phyloP scores from a whole-genome alignment of 345 rosid species.

The Ceriops zippeliana region DNA sequence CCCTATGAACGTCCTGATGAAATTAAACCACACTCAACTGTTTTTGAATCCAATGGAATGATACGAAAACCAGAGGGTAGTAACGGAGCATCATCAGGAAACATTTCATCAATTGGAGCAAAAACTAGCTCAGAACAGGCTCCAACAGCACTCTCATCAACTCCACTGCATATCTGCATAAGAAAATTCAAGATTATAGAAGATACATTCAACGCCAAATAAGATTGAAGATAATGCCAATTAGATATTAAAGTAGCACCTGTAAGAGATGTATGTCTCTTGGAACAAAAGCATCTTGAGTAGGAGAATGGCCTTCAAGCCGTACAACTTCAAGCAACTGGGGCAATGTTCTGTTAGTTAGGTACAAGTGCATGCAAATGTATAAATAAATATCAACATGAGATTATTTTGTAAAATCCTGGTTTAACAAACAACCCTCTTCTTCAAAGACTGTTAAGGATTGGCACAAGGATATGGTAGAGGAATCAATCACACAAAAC shows the following conservation, averaged over 20 bases:
- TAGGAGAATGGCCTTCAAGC: slow-evolving; percentile 90
- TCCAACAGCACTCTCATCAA: slow-evolving; percentile 89
- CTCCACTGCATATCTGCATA: slow-evolving; percentile 82
- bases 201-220: neutral
- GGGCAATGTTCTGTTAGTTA: neutral
- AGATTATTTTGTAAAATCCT: too few relatives aligned
- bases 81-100: slow-evolving; percentile 94
- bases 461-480: neutral
- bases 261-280: slow-evolving; percentile 94
- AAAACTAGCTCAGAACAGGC: slow-evolving; percentile 89
- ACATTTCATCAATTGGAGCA: slow-evolving; percentile 98
- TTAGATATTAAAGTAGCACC: slow-evolving; percentile 35
- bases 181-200: slow-evolving; percentile 3
- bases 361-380: neutral
- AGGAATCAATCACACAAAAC: neutral
- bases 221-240: neutral
- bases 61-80: slow-evolving; percentile 97
- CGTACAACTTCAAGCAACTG: slow-evolving; percentile 95
- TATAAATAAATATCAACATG: neutral
- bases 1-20: neutral
- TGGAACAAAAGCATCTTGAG: slow-evolving; percentile 87
- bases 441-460: too few relatives aligned
- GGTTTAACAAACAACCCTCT: neutral
- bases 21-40: slow-evolving; percentile 40
- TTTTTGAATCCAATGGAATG: slow-evolving; percentile 85